A percentile compares a stretch with the other conserved stretches of the same genome.
Evolutionary conservation across 768 basidiomycete genomes (phyloP).

Genomic region (Boletus speciosus): DNA sequence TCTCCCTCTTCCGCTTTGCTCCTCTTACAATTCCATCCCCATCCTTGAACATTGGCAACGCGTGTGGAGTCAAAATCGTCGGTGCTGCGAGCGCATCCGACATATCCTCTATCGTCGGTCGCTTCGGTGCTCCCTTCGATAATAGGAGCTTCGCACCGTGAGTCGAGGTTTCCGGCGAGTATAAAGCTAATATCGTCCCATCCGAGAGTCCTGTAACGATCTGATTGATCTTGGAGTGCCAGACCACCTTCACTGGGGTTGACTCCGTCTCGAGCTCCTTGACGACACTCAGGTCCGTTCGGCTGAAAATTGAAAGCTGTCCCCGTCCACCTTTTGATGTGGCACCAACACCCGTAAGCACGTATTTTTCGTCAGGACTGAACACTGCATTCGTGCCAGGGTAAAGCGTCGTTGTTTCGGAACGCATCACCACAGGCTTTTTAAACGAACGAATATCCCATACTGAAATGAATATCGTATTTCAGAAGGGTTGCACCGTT

Average conservation of each 20-base stretch:
- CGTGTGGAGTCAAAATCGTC: constrained; percentile 89
- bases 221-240: constrained; percentile 98
- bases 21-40: constrained; percentile 62
- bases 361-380: constrained; percentile 88
- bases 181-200: constrained; percentile 85
- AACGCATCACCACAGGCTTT: constrained; percentile 72
- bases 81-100: constrained; percentile 82
- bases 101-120: constrained; percentile 83
- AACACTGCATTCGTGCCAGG: constrained; percentile 92
- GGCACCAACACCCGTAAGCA: constrained; percentile 80
- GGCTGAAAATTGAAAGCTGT: constrained; percentile 67
- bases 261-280: constrained; percentile 67
- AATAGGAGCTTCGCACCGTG: constrained; percentile 91
- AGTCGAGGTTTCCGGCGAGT: constrained; percentile 85
- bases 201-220: constrained; percentile 86
- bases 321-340: constrained; percentile 66
- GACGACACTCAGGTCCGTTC: constrained; percentile 64
- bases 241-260: constrained; percentile 84
- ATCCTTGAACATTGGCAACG: constrained; percentile 90
- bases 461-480: constrained; percentile 45
- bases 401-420: constrained; percentile 72
- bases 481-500: not conserved
- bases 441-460: constrained; percentile 94
- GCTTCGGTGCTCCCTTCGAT: constrained; percentile 81
- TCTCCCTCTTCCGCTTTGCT: constrained; percentile 86